A percentile compares a stretch with the other conserved stretches of the same genome.
Conservation (phyloP, 441 rosid species). For the Gossypium gossypioides region DNA sequence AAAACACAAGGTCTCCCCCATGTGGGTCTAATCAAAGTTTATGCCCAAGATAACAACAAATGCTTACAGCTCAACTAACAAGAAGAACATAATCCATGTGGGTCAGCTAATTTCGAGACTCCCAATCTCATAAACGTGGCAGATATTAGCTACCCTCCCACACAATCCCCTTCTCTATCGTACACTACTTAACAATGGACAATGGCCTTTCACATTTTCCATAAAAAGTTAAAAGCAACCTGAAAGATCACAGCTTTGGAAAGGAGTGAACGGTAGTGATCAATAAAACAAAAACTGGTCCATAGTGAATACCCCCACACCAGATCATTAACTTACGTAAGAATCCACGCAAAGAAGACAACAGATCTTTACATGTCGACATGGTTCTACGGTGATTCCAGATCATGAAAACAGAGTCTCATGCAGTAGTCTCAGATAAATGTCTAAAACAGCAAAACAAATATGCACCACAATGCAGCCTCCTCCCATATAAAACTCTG, state of each 20-base stretch:
- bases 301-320: not conserved
- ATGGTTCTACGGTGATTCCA: not conserved
- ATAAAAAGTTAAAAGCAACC: not conserved
- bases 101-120: slow-evolving; percentile 6
- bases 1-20: slow-evolving; percentile 6
- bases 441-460: not conserved
- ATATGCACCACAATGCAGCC: not conserved
- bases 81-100: not conserved
- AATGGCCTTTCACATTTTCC: not conserved
- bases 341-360: not conserved
- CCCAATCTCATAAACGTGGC: not conserved
- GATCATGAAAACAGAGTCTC: not conserved
- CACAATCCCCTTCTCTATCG: not conserved
- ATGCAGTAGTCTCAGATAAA: not conserved
- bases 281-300: not conserved
- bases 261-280: not conserved
- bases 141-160: not conserved
- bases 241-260: not conserved
- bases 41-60: not conserved
- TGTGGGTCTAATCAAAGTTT: slow-evolving; percentile 6
- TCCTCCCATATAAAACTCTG: not conserved
- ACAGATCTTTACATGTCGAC: not conserved
- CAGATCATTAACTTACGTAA: not conserved
- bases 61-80: slow-evolving; percentile 16
- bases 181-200: not conserved